Evolutionary conservation across 805 yeast species (phyloP).

Genomic region (Kregervanrija pseudodelftensis): DNA sequence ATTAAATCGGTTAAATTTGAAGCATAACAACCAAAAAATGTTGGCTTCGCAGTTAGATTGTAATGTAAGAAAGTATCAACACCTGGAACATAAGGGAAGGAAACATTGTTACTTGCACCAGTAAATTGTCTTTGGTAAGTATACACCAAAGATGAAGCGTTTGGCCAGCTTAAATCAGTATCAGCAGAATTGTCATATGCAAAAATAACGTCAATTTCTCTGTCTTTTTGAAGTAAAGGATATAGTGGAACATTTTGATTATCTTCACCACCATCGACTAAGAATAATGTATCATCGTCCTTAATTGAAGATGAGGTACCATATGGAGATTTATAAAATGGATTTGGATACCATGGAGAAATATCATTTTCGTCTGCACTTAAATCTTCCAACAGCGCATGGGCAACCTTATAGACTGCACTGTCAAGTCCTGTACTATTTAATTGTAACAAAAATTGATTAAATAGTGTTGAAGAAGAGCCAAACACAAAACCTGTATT

Average conservation of each 20-base stretch:
- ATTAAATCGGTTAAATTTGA: slow-evolving; percentile 49
- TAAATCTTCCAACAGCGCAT: slow-evolving; percentile 35
- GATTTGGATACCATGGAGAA: slow-evolving; percentile 69
- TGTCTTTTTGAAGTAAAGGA: slow-evolving; percentile 55
- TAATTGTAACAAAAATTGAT: slow-evolving; percentile 52
- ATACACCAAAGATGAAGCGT: slow-evolving; percentile 50
- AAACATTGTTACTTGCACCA: slow-evolving; percentile 45
- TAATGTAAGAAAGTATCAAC: slow-evolving; percentile 46
- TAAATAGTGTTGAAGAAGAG: slow-evolving; percentile 76
- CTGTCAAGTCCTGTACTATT: slow-evolving; percentile 47
- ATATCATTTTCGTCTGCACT: slow-evolving; percentile 51
- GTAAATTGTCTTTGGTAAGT: slow-evolving; percentile 56
- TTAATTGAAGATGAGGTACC: slow-evolving; percentile 33
- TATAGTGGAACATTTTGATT: slow-evolving; percentile 61
- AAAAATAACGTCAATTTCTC: slow-evolving; percentile 56
- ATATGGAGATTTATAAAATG: slow-evolving; percentile 43
- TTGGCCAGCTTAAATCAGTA: slow-evolving; percentile 54
- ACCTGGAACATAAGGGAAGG: slow-evolving; percentile 81
- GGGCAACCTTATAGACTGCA: slow-evolving; percentile 36
- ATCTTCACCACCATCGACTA: slow-evolving; percentile 81
- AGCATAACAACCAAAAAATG: slow-evolving; percentile 80
- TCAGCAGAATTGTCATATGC: slow-evolving; percentile 67
- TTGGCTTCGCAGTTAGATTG: slow-evolving; percentile 62
- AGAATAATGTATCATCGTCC: slow-evolving; percentile 36
- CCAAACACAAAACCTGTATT: slow-evolving; percentile 79